phyloP scores from a whole-genome alignment of 768 basidiomycete species.

The Termitomyces titanicus region DNA sequence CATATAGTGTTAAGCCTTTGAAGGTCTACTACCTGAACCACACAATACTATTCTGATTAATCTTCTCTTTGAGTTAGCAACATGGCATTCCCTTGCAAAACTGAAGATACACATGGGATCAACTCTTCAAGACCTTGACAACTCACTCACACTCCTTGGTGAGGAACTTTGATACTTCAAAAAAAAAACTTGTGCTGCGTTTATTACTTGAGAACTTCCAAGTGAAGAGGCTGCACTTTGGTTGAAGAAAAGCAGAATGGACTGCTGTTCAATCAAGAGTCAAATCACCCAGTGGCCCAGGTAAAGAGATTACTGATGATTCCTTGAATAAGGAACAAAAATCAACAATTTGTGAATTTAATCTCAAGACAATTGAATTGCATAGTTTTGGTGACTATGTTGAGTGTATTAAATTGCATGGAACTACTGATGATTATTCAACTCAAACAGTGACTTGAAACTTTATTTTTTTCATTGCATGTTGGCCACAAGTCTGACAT shows the following conservation, averaged over 20 bases:
- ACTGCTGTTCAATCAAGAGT: neutral
- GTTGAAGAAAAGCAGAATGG: neutral
- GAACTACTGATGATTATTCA: too few relatives aligned
- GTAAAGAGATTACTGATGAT: neutral
- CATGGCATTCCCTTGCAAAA: conserved; percentile 22
- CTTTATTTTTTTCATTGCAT: neutral
- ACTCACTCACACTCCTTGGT: conserved; percentile 13
- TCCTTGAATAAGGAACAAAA: neutral
- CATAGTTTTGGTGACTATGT: conserved; percentile 33
- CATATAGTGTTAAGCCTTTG: conserved; percentile 1
- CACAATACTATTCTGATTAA: conserved; percentile 26
- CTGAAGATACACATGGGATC: conserved; percentile 17
- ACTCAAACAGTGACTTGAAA: too few relatives aligned
- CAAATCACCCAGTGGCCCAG: neutral
- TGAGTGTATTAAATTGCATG: too few relatives aligned
- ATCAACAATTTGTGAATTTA: conserved; percentile 14
- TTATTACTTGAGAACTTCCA: conserved; percentile 8
- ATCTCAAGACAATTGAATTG: conserved; percentile 27
- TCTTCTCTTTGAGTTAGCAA: too few relatives aligned
- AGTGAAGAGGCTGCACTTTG: conserved; percentile 1
- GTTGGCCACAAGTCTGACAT: too few relatives aligned
- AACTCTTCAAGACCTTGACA: conserved; percentile 4
- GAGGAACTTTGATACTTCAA: conserved; percentile 7
- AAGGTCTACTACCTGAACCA: neutral
- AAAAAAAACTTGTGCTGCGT: conserved; percentile 4